These are phyloP conservation scores for Nothomitra cinnamomea DNA, from an alignment of 2,329 filamentous ascomycete genomes.

Conservation along the genomic window DNA sequence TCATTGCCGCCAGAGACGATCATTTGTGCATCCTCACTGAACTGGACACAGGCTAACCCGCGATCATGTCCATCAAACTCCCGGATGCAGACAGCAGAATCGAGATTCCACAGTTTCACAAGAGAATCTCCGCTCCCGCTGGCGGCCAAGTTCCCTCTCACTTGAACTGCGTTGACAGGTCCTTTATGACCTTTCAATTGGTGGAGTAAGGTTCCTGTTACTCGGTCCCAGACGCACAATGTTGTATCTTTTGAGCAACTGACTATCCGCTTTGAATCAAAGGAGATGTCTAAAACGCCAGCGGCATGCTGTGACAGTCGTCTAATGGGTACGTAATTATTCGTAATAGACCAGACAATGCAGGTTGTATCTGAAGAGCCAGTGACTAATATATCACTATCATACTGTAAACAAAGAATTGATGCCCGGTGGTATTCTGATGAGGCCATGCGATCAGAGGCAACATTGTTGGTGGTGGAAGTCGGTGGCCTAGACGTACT, in stretches of 20 bases:
- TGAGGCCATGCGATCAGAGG: constrained; percentile 13
- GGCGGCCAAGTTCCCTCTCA: constrained; percentile 82
- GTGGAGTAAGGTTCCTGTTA: constrained; percentile 57
- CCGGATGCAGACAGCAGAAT: constrained; percentile 72
- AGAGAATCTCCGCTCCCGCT: constrained; percentile 87
- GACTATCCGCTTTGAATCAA: constrained; percentile 82
- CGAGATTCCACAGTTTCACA: constrained; percentile 90
- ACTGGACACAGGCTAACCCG: constrained; percentile 88
- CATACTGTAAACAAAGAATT: constrained; percentile 89
- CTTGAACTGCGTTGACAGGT: constrained; percentile 90
- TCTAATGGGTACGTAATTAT: constrained; percentile 61
- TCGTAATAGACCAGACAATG: constrained; percentile 75
- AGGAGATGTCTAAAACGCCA: constrained; percentile 84
- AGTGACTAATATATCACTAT: constrained; percentile 81
- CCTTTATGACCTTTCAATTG: constrained; percentile 73
- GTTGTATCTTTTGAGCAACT: constrained; percentile 93
- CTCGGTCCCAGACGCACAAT: constrained; percentile 87
- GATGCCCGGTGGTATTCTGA: constrained; percentile 67
- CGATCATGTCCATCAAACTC: constrained; percentile 51
- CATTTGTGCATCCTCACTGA: constrained; percentile 84
- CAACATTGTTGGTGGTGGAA: neutral
- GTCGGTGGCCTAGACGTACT: neutral
- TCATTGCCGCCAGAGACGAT: constrained; percentile 93
- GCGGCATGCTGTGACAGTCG: constrained; percentile 65
- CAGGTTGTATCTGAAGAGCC: constrained; percentile 85